phyloP scores from a whole-genome alignment of 2,329 filamentous ascomycete species.

The Fusarium mangiferae region DNA sequence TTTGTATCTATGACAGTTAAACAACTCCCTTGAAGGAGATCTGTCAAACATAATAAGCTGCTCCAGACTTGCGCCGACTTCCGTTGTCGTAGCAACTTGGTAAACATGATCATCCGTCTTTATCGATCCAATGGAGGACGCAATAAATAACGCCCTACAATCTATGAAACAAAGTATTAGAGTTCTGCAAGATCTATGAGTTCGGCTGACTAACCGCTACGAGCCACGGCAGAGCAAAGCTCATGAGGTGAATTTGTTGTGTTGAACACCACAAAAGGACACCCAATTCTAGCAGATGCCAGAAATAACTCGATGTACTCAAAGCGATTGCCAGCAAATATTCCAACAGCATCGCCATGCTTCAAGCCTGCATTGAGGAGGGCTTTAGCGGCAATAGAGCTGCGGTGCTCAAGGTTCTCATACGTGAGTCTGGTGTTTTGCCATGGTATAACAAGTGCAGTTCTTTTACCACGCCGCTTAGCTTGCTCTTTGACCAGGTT shows the following conservation, averaged over 20 bases:
- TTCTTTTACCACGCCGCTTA: not conserved
- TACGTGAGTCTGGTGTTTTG: not conserved
- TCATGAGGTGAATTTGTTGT: not conserved
- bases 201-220: not conserved
- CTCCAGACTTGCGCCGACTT: not conserved
- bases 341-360: not conserved
- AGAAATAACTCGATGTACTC: not conserved
- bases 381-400: not conserved
- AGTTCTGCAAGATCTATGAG: accelerated
- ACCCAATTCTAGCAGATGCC: not conserved
- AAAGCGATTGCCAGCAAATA: not conserved
- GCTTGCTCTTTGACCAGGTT: not conserved
- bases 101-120: not conserved
- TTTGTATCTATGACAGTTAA: not conserved
- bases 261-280: not conserved
- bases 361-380: not conserved
- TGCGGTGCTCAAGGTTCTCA: not conserved
- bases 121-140: not conserved
- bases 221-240: not conserved
- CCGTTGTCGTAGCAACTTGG: not conserved
- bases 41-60: not conserved
- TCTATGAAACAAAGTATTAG: not conserved
- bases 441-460: not conserved
- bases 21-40: not conserved
- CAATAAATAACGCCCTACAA: not conserved